Base-by-base conservation (phyloP, 225 moss, liverwort and hornwort species). In the Pseudisothecium myosuroides region DNA sequence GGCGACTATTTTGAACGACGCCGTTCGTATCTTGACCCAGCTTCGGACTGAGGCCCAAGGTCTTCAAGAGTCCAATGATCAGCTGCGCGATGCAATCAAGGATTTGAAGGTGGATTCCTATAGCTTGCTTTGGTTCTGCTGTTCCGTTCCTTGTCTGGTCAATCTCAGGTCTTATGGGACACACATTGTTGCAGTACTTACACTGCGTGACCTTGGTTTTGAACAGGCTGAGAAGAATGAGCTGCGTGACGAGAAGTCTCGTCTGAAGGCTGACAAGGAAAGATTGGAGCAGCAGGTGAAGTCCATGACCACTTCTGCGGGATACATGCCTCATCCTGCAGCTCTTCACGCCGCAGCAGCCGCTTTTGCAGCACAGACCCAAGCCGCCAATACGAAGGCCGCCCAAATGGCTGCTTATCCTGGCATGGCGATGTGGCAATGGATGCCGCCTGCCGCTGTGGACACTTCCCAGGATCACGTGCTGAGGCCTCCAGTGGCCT, bases 381-480 rank as follows among this genome's bases (percentile, higher is more conserved):
- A 95, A 88, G 94, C 94, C 58, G 93, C 92, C 12, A 91, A 89
- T 28, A 94, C 92, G 67, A 98, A 98, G 92, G 92, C 92, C 66
- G 88, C 96, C 18, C 96, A 98, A 56, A 89, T 98, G 95, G 89
- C 93, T 77, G 95, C 90, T 73, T 97, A 96, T 85, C 97, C 98
- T 43, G 95, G 95, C 90, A 93, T 97, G 95, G 94, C 97, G 28
- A 96, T 98, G 96, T 97, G 98, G 97, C 98, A 96, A 96, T 98
- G 98, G 98, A 96, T 98, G 97, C 97, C 98, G 31, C 94, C 95
- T 80, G 91, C 93, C 58, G 92, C 95, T 22, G 92, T 97, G 7
- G 98, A 98, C 89, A 98, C 97, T 34, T 97, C 97, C 23, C 98
- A 96, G 92, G 98, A 97, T 80, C 98, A 98, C 91, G 95, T 95